phyloP scores from a whole-genome alignment of 352 stramenopile genomes.

The Hyaloperonospora brassicae region DNA sequence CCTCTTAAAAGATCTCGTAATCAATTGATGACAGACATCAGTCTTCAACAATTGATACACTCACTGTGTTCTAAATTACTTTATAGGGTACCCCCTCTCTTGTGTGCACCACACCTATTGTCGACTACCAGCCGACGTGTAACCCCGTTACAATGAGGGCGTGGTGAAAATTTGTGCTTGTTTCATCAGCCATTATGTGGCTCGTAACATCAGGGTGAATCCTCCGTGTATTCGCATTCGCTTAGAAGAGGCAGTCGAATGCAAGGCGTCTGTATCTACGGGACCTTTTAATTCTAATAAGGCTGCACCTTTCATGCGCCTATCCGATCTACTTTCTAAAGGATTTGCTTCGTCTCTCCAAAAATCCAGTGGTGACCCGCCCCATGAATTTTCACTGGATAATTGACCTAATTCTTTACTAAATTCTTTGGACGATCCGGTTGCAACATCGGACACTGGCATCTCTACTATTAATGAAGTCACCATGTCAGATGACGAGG shows the following conservation, averaged over 20 bases:
- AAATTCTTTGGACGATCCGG: background rate
- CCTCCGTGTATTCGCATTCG: background rate
- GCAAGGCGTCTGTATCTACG: background rate
- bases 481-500: background rate
- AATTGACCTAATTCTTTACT: no score
- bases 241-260: background rate
- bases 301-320: background rate
- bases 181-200: conserved; percentile 1
- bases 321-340: background rate
- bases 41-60: no score
- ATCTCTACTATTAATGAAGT: background rate
- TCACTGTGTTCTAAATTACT: no score
- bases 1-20: no score
- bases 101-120: no score
- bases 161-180: background rate
- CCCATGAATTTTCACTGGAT: no score
- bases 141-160: no score
- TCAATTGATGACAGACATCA: no score
- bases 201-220: background rate
- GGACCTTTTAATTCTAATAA: background rate
- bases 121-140: no score
- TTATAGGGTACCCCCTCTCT: no score
- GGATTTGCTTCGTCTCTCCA: no score
- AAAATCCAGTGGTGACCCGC: no score
- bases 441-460: background rate